These are phyloP conservation scores for Trypethelium eluteriae DNA, from an alignment of 495 filamentous ascomycete species.

Conservation along the genomic window DNA sequence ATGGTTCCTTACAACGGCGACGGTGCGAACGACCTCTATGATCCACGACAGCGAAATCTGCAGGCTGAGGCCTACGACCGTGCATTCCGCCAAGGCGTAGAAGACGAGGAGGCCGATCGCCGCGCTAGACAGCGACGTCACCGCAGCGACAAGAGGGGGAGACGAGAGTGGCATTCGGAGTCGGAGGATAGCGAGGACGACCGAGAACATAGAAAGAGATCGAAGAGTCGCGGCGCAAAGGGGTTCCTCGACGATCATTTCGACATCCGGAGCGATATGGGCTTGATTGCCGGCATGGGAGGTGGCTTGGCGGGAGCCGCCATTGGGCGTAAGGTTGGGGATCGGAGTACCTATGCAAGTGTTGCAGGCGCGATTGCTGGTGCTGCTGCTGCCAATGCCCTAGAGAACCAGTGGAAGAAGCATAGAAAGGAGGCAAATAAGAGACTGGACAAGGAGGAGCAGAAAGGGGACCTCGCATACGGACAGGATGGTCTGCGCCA, in stretches of 20 bases:
- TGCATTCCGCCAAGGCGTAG: background rate
- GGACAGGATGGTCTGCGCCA: background rate
- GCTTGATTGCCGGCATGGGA: conserved; percentile 1
- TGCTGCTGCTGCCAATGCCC: conserved; percentile 4
- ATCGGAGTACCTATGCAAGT: background rate
- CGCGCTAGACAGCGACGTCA: background rate
- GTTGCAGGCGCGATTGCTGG: conserved; percentile 6
- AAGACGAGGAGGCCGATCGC: background rate
- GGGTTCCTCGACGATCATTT: background rate
- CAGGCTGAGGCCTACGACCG: conserved; percentile 1
- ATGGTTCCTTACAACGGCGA: background rate
- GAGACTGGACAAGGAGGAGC: background rate
- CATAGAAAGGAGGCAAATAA: conserved; percentile 9
- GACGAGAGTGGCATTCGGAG: background rate
- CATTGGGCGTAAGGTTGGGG: conserved; percentile 11
- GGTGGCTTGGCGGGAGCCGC: conserved; percentile 6
- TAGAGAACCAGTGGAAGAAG: conserved; percentile 9
- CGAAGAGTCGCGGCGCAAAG: background rate
- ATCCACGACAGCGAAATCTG: background rate
- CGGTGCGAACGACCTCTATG: background rate
- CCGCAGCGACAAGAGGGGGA: background rate
- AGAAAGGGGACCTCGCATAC: background rate
- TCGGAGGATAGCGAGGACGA: conserved; percentile 4
- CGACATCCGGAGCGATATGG: background rate
- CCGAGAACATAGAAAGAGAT: background rate